Base-by-base conservation (phyloP, 177 flowering plant species). In the Vitis hybrid region DNA sequence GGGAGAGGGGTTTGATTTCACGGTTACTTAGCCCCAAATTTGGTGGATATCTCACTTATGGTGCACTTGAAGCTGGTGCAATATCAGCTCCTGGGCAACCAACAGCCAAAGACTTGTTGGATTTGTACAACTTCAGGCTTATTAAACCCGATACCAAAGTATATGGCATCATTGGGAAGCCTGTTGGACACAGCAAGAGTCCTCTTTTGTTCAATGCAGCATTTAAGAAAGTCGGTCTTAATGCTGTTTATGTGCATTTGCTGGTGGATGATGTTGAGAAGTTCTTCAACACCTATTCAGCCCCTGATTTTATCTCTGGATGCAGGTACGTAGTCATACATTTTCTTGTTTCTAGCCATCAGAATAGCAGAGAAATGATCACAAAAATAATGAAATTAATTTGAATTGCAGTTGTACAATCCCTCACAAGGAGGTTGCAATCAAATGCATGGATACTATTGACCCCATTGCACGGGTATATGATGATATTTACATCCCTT, bases 151-250 rank as follows among this genome's bases (percentile, higher is more conserved):
- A 69, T 20, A 77, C 80, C 10, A 73, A 77, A 66, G 77, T 77
- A 5, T 67, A 65, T 73, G 80, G 80, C 48, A 18, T 77, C 22
- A 66, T 77, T 69, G 59, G 70, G 8, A 77, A 77, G 39, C 80
- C 80, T 2, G 73, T 77, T 5, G 71, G 80, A 15, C 77, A 77
- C 19, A 77, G 80, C 72, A 77, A 77, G 64, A 61, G 71, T 16
- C 80, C 80, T 59, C 62, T 56, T 59, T 31, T 77, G 29, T 66
- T 68, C 68, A 77, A 77, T 53, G 62, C 66, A 13, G 62, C 74
- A 10, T 69, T 73, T 39, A 77, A 54, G 50, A 49, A 50, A 2
- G 61, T 50, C 10, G 74, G 77, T 5, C 66, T 57, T 56, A 67
- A 77, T 66, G 80, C 67, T 14, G 51, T 77, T 67, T 77, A 77